These are phyloP conservation scores for Lyophyllum decastes DNA, from an alignment of 768 basidiomycete species.

Conservation along the genomic window DNA sequence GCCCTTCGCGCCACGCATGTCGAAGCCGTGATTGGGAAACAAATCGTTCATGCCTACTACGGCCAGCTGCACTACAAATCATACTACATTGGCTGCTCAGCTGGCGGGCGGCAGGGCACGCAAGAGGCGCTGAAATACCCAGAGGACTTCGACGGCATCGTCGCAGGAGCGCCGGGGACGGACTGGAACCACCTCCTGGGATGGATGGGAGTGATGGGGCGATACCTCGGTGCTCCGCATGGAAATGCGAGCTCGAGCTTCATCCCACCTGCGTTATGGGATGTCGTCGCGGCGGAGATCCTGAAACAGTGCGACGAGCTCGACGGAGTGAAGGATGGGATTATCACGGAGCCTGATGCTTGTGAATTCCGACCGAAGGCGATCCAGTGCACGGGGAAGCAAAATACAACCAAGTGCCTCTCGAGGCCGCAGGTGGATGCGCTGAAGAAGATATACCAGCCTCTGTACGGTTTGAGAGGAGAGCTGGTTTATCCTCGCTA, in stretches of 20 bases:
- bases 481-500: not conserved
- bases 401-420: not conserved
- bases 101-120: constrained; percentile 7
- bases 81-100: constrained; percentile 10
- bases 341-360: constrained; percentile 14
- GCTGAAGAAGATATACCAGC: constrained; percentile 7
- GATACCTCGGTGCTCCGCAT: not conserved
- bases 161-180: constrained; percentile 2
- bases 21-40: not conserved
- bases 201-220: not conserved
- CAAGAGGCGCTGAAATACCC: constrained; percentile 11
- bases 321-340: constrained; percentile 14
- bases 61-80: not conserved
- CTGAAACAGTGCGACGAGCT: constrained; percentile 14
- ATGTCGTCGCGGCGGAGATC: constrained; percentile 9
- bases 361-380: constrained; percentile 15
- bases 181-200: not conserved
- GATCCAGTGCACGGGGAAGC: not conserved
- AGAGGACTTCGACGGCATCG: constrained; percentile 12
- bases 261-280: constrained; percentile 1
- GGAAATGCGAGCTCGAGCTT: not conserved
- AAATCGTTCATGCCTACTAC: not conserved
- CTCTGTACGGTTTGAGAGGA: constrained; percentile 2
- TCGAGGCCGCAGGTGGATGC: constrained; percentile 7
- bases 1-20: constrained; percentile 1